phyloP scores from a whole-genome alignment of 208 protist species.

The Trypanosoma avium region DNA sequence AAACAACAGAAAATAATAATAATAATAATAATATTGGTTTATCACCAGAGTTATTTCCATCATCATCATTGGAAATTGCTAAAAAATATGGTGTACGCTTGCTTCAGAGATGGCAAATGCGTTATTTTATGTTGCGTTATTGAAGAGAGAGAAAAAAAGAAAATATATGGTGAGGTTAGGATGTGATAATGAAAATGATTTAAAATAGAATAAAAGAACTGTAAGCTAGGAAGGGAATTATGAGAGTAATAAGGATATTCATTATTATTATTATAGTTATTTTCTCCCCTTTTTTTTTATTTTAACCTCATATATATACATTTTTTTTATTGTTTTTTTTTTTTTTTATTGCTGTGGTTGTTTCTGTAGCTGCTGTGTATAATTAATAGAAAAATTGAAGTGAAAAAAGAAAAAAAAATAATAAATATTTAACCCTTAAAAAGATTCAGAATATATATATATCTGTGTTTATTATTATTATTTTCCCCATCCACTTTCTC shows the following conservation, averaged over 20 bases:
- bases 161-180: no score
- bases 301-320: background rate
- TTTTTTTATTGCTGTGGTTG: background rate
- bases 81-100: conserved; percentile 15
- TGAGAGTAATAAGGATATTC: no score
- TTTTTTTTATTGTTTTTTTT: background rate
- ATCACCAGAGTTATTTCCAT: background rate
- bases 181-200: background rate
- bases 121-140: conserved; percentile 18
- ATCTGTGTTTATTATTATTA: no score
- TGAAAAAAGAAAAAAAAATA: no score
- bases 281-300: background rate
- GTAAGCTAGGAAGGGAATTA: no score
- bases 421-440: no score
- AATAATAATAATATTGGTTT: no score
- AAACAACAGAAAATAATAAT: no score
- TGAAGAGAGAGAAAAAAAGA: no score
- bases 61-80: background rate
- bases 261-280: background rate
- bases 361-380: background rate
- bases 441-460: no score
- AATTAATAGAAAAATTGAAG: no score
- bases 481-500: no score
- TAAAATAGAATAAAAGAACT: background rate
- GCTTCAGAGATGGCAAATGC: conserved; percentile 16